Conservation (phyloP, 1,284 basidiomycete genomes). For the Marasmius sp. region DNA sequence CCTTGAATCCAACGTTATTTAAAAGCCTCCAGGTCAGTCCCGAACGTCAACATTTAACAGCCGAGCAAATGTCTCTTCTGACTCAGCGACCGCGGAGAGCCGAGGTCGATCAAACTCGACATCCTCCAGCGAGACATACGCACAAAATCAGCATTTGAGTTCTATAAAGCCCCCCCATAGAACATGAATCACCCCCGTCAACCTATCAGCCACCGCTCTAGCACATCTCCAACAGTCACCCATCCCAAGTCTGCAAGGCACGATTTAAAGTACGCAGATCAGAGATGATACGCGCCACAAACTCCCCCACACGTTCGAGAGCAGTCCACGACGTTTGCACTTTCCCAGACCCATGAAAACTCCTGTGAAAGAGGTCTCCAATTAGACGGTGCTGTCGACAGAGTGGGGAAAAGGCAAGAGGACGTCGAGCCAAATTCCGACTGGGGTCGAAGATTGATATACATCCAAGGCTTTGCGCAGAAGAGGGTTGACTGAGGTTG, state of each 20-base stretch:
- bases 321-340: conserved; percentile 9
- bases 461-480: too few species aligned
- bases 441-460: conserved; percentile 4
- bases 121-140: too few species aligned
- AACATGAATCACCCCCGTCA: neutral
- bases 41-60: too few species aligned
- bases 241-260: neutral
- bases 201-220: neutral
- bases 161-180: too few species aligned
- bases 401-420: neutral
- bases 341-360: conserved; percentile 4
- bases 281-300: conserved; percentile 11
- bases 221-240: neutral
- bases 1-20: too few species aligned
- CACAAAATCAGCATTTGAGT: too few species aligned
- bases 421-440: conserved; percentile 8
- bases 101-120: too few species aligned
- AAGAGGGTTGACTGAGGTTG: too few species aligned
- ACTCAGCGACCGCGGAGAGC: too few species aligned
- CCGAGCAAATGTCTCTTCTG: too few species aligned
- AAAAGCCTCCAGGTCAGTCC: too few species aligned
- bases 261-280: conserved; percentile 15
- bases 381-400: neutral
- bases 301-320: conserved; percentile 6
- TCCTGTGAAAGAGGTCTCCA: neutral